Percentiles rank a stretch among this genome's conserved stretches.
phyloP scores from a whole-genome alignment of 2,329 filamentous ascomycete genomes.

The Neonectria punicea region DNA sequence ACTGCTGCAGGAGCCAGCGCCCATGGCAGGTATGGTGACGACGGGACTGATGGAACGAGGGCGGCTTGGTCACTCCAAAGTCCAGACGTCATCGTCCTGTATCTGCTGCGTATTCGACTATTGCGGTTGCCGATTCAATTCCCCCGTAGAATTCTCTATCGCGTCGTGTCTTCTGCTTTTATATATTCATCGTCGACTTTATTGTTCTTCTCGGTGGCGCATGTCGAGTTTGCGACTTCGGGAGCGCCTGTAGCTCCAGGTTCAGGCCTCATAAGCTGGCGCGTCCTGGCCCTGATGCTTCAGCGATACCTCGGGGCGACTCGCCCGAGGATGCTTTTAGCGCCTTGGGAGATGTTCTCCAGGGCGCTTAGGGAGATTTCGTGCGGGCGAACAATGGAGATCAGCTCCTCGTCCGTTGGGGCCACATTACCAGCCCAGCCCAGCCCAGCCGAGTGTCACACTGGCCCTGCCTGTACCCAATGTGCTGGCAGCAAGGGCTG shows the following conservation, averaged over 20 bases:
- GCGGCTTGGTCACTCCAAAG: conserved; percentile 17
- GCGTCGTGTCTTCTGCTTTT: conserved; percentile 13
- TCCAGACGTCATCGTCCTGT: conserved; percentile 23
- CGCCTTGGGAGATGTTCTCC: conserved; percentile 35
- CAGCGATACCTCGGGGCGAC: conserved; percentile 42
- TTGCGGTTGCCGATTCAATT: conserved; percentile 21
- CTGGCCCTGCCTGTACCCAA: conserved; percentile 34
- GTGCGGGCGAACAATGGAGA: conserved; percentile 5
- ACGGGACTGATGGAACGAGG: background rate
- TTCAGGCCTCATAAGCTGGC: conserved; percentile 27
- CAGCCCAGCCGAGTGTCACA: conserved; percentile 22
- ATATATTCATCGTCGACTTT: background rate
- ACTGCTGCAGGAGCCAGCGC: conserved; percentile 25
- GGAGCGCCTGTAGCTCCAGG: conserved; percentile 21
- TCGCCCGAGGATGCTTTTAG: conserved; percentile 34
- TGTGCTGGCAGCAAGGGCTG: conserved; percentile 31
- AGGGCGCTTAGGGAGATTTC: conserved; percentile 38
- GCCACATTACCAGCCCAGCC: conserved; percentile 6
- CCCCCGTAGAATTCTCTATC: conserved; percentile 9
- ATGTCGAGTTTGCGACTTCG: conserved; percentile 28
- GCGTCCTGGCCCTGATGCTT: conserved; percentile 36
- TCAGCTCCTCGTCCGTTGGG: conserved; percentile 7
- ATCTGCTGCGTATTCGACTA: conserved; percentile 40
- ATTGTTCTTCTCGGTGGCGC: conserved; percentile 25
- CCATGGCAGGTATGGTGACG: conserved; percentile 11